Percentiles rank a stretch among this genome's conserved stretches.
Conservation (phyloP, 495 filamentous ascomycete species). For the Daldinia childiae region DNA sequence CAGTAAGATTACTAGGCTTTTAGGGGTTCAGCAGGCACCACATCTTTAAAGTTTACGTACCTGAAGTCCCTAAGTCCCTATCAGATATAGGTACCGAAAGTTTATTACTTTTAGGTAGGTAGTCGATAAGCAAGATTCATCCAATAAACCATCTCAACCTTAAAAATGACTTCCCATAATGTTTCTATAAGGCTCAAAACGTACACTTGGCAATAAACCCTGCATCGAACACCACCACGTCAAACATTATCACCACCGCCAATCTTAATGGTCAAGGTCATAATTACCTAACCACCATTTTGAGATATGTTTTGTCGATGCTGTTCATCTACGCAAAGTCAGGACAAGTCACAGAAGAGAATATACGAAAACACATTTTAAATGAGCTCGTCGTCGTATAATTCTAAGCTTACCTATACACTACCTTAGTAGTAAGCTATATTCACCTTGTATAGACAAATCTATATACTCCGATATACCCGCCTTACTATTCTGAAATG, state of each 20-base stretch:
- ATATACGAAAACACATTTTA: not conserved
- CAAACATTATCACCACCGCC: not conserved
- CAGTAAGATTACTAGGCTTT: slow-evolving; percentile 40
- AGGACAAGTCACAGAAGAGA: not conserved
- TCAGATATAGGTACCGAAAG: not conserved
- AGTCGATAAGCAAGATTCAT: not conserved
- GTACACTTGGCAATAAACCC: slow-evolving; percentile 17
- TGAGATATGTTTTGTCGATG: not conserved
- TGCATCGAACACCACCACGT: slow-evolving; percentile 23
- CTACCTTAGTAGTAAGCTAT: slow-evolving; percentile 2
- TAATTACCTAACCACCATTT: slow-evolving; percentile 11
- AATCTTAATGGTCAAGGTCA: not conserved
- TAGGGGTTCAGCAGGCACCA: not conserved
- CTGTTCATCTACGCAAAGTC: not conserved
- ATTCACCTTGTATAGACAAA: not conserved
- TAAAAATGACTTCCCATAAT: slow-evolving; percentile 8
- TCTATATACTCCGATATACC: not conserved
- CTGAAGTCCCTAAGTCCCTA: not conserved
- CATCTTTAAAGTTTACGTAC: slow-evolving; percentile 3
- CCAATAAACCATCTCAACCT: slow-evolving; percentile 12
- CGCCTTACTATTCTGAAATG: slow-evolving; percentile 40
- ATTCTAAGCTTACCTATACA: not conserved
- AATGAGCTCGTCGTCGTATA: not conserved
- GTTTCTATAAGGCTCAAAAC: slow-evolving; percentile 11
- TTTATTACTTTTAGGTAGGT: no score